Conservation (phyloP, 768 basidiomycete species). For the Pholiota microspora region DNA sequence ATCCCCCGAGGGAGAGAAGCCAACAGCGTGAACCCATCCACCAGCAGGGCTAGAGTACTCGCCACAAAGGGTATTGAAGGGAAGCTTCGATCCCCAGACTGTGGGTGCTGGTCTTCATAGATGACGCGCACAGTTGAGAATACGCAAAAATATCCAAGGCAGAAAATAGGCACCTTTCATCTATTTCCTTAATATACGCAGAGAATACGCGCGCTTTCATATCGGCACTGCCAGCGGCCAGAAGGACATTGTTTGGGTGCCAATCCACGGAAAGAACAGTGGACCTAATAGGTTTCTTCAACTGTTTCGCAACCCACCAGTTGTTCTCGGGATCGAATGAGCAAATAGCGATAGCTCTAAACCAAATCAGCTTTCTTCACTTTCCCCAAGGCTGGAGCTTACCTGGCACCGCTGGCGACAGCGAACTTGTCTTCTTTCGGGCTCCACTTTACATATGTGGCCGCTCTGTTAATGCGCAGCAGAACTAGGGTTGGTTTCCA, state of each 20-base stretch:
- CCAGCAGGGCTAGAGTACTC: slow-evolving; percentile 88
- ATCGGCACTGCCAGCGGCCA: slow-evolving; percentile 96
- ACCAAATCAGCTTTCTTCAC: background rate
- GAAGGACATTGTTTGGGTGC: slow-evolving; percentile 98
- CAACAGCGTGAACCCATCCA: slow-evolving; percentile 96
- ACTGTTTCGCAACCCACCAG: slow-evolving; percentile 97
- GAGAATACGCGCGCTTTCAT: slow-evolving; percentile 98
- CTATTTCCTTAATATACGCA: slow-evolving; percentile 97
- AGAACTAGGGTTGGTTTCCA: slow-evolving; percentile 99
- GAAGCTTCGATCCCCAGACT: slow-evolving; percentile 97
- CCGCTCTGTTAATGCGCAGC: slow-evolving; percentile 92
- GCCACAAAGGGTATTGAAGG: slow-evolving; percentile 96
- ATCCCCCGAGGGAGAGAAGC: slow-evolving; percentile 97
- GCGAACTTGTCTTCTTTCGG: slow-evolving; percentile 99
- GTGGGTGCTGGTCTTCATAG: slow-evolving; percentile 72
- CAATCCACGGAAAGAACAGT: slow-evolving; percentile 95
- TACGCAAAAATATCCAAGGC: background rate
- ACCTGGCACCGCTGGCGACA: slow-evolving; percentile 95
- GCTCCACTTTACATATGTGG: slow-evolving; percentile 94
- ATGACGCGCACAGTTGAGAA: slow-evolving; percentile 1
- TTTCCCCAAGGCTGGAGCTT: slow-evolving; percentile 5
- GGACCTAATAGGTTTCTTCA: slow-evolving; percentile 97
- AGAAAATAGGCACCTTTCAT: slow-evolving; percentile 64
- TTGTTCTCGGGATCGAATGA: slow-evolving; percentile 97
- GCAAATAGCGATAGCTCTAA: slow-evolving; percentile 90